Conservation (phyloP, 495 filamentous ascomycete species). For the Cercophora scortea region DNA sequence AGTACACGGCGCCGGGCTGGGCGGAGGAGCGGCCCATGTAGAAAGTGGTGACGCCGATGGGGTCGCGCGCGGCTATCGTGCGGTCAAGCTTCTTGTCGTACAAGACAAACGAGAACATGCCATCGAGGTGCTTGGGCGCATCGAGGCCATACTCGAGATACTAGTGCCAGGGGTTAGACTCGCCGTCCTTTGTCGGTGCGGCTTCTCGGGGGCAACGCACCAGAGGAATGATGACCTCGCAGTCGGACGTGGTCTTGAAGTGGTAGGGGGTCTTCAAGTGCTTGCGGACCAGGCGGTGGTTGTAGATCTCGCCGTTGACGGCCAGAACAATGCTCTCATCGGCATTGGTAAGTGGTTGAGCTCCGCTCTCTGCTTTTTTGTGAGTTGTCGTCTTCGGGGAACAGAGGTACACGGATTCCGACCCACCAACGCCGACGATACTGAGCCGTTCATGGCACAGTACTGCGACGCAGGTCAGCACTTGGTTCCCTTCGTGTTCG, state of each 20-base stretch:
- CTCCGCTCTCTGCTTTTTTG: slow-evolving; percentile 66
- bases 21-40: slow-evolving; percentile 85
- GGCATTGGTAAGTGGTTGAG: slow-evolving; percentile 88
- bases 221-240: slow-evolving; percentile 95
- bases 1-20: slow-evolving; percentile 81
- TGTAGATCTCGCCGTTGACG: slow-evolving; percentile 99
- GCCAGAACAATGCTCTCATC: slow-evolving; percentile 83
- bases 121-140: slow-evolving; percentile 89
- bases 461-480: slow-evolving; percentile 48
- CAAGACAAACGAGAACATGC: slow-evolving; percentile 98
- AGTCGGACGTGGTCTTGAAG: slow-evolving; percentile 97
- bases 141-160: slow-evolving; percentile 89
- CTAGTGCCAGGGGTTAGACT: slow-evolving; percentile 34
- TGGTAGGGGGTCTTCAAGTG: slow-evolving; percentile 68
- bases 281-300: slow-evolving; percentile 90
- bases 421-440: slow-evolving; percentile 93
- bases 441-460: slow-evolving; percentile 94
- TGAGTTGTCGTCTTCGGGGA: slow-evolving; percentile 16
- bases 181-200: not conserved
- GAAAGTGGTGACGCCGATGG: slow-evolving; percentile 94
- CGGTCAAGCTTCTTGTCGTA: slow-evolving; percentile 91
- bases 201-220: slow-evolving; percentile 43
- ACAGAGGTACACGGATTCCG: slow-evolving; percentile 11
- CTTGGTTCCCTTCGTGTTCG: not conserved
- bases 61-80: slow-evolving; percentile 87